These are phyloP conservation scores for Mycena metata DNA, from an alignment of 768 basidiomycete species.

Conservation along the genomic window DNA sequence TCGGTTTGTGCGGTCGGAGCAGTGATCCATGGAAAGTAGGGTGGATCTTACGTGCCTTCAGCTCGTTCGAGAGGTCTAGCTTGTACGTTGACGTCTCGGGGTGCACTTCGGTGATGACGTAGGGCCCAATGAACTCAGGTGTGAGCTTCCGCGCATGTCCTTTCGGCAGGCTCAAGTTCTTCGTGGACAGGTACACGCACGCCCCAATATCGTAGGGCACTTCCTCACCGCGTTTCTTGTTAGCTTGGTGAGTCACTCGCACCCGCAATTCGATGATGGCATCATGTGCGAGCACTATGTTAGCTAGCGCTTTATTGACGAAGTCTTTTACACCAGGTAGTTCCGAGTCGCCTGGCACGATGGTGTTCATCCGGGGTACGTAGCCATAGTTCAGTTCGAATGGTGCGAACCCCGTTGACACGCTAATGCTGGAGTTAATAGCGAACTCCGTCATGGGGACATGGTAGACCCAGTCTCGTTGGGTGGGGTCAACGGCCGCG, in stretches of 20 bases:
- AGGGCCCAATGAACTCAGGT: constrained; percentile 57
- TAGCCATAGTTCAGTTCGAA: constrained; percentile 46
- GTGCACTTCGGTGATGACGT: constrained; percentile 38
- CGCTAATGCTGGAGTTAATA: no score
- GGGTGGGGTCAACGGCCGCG: constrained; percentile 41
- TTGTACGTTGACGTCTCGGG: constrained; percentile 45
- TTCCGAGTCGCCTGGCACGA: background rate
- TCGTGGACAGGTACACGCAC: background rate
- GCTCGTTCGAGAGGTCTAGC: constrained; percentile 43
- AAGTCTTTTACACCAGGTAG: constrained; percentile 46
- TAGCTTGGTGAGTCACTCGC: constrained; percentile 45
- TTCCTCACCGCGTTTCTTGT: constrained; percentile 39
- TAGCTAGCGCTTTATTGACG: constrained; percentile 38
- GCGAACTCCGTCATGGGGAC: constrained; percentile 49
- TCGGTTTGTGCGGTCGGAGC: constrained; percentile 45
- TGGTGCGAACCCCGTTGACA: constrained; percentile 44
- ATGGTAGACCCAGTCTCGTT: constrained; percentile 49
- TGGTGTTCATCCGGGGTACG: background rate
- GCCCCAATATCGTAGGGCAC: constrained; percentile 42
- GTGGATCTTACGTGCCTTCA: constrained; percentile 45
- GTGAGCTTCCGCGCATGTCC: constrained; percentile 50
- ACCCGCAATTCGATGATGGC: constrained; percentile 50
- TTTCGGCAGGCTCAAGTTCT: constrained; percentile 42
- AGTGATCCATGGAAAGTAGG: constrained; percentile 51
- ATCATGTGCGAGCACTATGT: constrained; percentile 51